Conservation (phyloP, 306 rosid genomes). For the Oxytropis ochrocephala region DNA sequence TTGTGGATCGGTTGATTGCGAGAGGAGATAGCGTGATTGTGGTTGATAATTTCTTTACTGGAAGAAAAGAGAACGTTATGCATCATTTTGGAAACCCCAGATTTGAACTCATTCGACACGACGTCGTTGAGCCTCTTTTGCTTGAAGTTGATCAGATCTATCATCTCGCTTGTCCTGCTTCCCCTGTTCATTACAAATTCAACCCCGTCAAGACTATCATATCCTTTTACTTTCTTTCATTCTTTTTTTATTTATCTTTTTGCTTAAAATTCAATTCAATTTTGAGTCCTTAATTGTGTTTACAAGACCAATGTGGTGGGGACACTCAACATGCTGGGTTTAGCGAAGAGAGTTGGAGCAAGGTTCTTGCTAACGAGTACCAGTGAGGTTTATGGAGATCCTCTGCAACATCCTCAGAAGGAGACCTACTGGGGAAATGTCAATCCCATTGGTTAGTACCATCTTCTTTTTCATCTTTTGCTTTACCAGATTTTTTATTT, state of each 20-base stretch:
- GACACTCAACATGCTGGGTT: constrained; percentile 89
- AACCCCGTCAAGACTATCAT: constrained; percentile 96
- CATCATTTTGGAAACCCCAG: constrained; percentile 89
- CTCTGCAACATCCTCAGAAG: constrained; percentile 94
- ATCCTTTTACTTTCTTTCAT: constrained; percentile 42
- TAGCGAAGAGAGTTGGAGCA: constrained; percentile 88
- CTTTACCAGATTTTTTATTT: background rate
- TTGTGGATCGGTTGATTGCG: constrained; percentile 84
- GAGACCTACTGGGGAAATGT: constrained; percentile 99
- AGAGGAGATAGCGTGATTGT: constrained; percentile 92
- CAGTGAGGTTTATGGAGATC: constrained; percentile 97
- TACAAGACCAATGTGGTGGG: constrained; percentile 99
- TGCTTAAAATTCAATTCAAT: background rate
- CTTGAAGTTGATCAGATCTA: constrained; percentile 98
- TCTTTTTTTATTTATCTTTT: background rate
- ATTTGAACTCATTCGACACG: constrained; percentile 90
- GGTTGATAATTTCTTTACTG: constrained; percentile 92
- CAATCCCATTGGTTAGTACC: constrained; percentile 82
- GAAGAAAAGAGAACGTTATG: constrained; percentile 84
- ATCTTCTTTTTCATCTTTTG: background rate
- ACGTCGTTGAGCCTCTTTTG: constrained; percentile 87
- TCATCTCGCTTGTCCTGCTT: constrained; percentile 95
- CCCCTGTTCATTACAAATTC: constrained; percentile 95
- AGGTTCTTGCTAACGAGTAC: constrained; percentile 89
- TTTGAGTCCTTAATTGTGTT: constrained; percentile 43